phyloP scores from a whole-genome alignment of 164 flowering plant species.

The Liquidambar formosana region DNA sequence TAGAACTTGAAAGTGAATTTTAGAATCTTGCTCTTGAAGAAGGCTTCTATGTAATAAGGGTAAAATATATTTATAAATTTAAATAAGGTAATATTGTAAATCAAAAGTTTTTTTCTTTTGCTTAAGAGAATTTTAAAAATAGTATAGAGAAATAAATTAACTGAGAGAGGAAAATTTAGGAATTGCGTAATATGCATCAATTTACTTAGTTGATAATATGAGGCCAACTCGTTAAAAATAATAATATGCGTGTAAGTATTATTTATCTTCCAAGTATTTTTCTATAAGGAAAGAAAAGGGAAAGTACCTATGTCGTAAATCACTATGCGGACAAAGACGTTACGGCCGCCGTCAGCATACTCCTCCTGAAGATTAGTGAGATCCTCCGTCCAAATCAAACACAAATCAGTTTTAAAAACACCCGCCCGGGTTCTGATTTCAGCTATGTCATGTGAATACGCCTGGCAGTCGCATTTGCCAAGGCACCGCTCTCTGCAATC shows the following conservation, averaged over 20 bases:
- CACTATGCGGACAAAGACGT: conserved; percentile 25
- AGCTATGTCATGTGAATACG: conserved; percentile 23
- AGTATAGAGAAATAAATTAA: too few relatives aligned
- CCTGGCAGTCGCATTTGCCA: conserved; percentile 29
- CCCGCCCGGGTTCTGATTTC: not conserved
- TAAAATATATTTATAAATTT: too few relatives aligned
- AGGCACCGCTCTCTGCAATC: conserved; percentile 37
- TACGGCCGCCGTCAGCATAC: conserved; percentile 11
- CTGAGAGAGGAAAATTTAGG: too few relatives aligned
- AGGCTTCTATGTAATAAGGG: not conserved
- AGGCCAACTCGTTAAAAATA: too few relatives aligned
- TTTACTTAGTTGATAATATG: too few relatives aligned
- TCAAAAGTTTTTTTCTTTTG: too few relatives aligned
- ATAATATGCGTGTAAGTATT: too few relatives aligned
- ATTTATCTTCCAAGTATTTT: too few relatives aligned
- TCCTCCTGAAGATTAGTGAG: conserved; percentile 34
- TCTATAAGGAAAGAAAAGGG: not conserved
- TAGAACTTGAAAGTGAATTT: not conserved
- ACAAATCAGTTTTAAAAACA: too few relatives aligned
- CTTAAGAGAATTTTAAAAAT: too few relatives aligned
- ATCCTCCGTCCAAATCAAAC: conserved; percentile 37
- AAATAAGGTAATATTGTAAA: too few relatives aligned
- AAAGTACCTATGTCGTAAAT: conserved; percentile 24
- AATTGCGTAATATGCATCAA: too few relatives aligned
- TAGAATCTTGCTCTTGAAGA: not conserved